Evolutionary conservation across 768 basidiomycete species (phyloP).

Genomic region (Psilocybe tampanensis): DNA sequence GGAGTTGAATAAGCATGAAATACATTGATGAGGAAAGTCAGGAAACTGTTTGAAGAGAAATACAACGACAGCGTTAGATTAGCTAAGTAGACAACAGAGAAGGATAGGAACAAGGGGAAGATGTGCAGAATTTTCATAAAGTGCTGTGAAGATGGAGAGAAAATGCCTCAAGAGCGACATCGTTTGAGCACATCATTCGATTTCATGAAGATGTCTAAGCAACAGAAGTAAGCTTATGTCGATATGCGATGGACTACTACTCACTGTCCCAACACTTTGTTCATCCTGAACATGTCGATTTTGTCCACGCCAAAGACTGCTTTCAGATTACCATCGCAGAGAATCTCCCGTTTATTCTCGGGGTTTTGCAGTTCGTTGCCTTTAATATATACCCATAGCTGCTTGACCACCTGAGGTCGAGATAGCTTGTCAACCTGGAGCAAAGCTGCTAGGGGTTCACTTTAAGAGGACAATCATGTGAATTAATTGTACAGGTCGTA

Average conservation of each 20-base stretch:
- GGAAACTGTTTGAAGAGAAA: constrained; percentile 12
- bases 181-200: constrained; percentile 16
- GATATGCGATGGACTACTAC: constrained; percentile 22
- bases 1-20: neutral
- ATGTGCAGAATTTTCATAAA: constrained; percentile 12
- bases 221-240: constrained; percentile 1
- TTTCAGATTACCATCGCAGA: constrained; percentile 75
- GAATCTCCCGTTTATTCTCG: constrained; percentile 77
- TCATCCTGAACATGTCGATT: constrained; percentile 95
- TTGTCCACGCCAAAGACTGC: constrained; percentile 81
- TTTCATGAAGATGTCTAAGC: constrained; percentile 28
- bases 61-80: constrained; percentile 18
- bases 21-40: neutral
- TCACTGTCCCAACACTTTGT: constrained; percentile 83
- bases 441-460: constrained; percentile 73
- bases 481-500: constrained; percentile 14
- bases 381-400: constrained; percentile 90
- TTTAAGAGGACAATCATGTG: constrained; percentile 29
- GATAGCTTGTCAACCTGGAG: constrained; percentile 71
- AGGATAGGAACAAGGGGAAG: constrained; percentile 3
- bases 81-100: constrained; percentile 13
- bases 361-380: constrained; percentile 83
- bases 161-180: neutral
- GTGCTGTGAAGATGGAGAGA: constrained; percentile 1
- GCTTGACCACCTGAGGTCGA: constrained; percentile 89